A percentile compares a stretch with the other conserved stretches of the same genome.
Evolutionary conservation across 2,329 filamentous ascomycete genomes (phyloP).

Genomic region (Tothia fuscella): DNA sequence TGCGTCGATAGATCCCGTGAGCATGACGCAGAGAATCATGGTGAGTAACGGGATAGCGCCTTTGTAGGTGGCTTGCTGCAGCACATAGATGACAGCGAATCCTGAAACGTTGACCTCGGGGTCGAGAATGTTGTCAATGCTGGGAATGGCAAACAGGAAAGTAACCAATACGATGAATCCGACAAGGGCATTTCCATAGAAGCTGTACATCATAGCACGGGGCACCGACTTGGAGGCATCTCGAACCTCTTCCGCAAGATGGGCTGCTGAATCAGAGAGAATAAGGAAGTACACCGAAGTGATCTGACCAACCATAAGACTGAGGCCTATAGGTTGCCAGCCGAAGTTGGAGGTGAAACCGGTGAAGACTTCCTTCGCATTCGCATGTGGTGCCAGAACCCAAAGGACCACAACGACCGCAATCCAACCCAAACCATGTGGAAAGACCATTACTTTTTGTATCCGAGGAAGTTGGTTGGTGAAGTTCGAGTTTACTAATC

Average conservation of each 20-base stretch:
- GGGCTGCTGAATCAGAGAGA: slow-evolving; percentile 27
- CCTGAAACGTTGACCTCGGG: slow-evolving; percentile 17
- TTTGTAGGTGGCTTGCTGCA: slow-evolving; percentile 17
- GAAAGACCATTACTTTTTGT: slow-evolving; percentile 25
- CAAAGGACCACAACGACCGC: slow-evolving; percentile 16
- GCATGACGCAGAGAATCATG: slow-evolving; percentile 16
- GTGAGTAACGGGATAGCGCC: slow-evolving; percentile 17
- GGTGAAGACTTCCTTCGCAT: slow-evolving; percentile 23
- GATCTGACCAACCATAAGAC: slow-evolving; percentile 23
- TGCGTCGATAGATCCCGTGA: slow-evolving; percentile 17
- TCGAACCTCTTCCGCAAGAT: slow-evolving; percentile 33
- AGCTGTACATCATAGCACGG: slow-evolving; percentile 29
- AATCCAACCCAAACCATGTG: slow-evolving; percentile 26
- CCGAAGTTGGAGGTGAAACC: slow-evolving; percentile 27
- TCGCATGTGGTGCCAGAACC: slow-evolving; percentile 18
- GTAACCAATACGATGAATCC: slow-evolving; percentile 26
- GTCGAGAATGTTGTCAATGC: slow-evolving; percentile 18
- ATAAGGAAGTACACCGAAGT: slow-evolving; percentile 18
- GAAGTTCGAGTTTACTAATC: slow-evolving; percentile 17
- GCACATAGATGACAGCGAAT: slow-evolving; percentile 26
- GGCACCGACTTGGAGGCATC: slow-evolving; percentile 30
- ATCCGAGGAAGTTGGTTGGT: slow-evolving; percentile 24
- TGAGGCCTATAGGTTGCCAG: slow-evolving; percentile 23
- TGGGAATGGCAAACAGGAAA: slow-evolving; percentile 24
- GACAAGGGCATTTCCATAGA: slow-evolving; percentile 23